Percentiles rank a stretch among this genome's conserved stretches.
Conservation (phyloP, 2,329 filamentous ascomycete genomes). For the Trichocomaceae sp. region DNA sequence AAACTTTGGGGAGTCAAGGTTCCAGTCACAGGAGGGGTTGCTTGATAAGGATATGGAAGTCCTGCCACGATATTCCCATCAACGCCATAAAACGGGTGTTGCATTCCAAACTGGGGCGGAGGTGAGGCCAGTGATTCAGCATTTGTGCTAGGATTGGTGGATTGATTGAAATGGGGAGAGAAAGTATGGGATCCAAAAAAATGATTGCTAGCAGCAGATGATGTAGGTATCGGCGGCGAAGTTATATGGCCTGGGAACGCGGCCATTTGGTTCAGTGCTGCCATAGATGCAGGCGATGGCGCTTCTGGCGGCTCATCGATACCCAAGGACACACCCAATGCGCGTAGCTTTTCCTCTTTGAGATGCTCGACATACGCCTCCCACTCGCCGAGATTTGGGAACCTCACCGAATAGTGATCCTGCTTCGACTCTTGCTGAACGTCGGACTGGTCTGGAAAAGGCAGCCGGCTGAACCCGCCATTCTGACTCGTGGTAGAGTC, state of each 20-base stretch:
- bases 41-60: conserved; percentile 61
- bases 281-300: conserved; percentile 61
- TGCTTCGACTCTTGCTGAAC: conserved; percentile 29
- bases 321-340: conserved; percentile 74
- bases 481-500: conserved; percentile 21
- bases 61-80: conserved; percentile 57
- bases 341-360: conserved; percentile 84
- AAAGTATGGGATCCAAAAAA: conserved; percentile 57
- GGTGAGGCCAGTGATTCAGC: conserved; percentile 65
- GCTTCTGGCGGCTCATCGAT: conserved; percentile 61
- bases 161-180: conserved; percentile 53
- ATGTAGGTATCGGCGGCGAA: conserved; percentile 74
- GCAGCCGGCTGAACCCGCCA: conserved; percentile 38
- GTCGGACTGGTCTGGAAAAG: conserved; percentile 38
- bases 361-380: conserved; percentile 75
- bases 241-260: conserved; percentile 66
- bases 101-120: conserved; percentile 56
- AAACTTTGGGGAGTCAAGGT: conserved; percentile 39
- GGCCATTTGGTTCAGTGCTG: conserved; percentile 56
- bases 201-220: conserved; percentile 68
- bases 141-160: conserved; percentile 57
- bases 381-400: conserved; percentile 52
- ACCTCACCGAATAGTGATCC: conserved; percentile 31
- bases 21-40: conserved; percentile 48
- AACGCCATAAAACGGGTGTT: conserved; percentile 53